phyloP scores from a whole-genome alignment of 805 yeast species.

The Jamesozyma spencerorum region DNA sequence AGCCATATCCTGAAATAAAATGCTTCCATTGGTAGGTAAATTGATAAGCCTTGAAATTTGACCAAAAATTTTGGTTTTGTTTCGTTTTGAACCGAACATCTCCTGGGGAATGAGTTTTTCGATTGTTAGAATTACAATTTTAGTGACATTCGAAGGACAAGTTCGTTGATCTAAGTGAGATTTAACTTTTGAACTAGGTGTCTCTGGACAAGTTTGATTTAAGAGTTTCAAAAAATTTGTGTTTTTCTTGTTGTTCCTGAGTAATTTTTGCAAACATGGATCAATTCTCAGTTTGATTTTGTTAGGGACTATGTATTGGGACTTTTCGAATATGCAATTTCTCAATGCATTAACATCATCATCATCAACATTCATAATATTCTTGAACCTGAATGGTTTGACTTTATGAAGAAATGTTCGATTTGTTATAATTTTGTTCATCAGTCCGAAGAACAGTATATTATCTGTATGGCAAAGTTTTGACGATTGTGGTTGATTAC shows the following conservation, averaged over 20 bases:
- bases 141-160: conserved; percentile 30
- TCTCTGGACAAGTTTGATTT: conserved; percentile 28
- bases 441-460: background rate
- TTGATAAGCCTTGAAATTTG: conserved; percentile 33
- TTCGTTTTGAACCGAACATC: conserved; percentile 44
- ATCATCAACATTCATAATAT: background rate
- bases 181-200: conserved; percentile 4
- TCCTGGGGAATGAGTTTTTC: conserved; percentile 43
- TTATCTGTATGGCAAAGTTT: conserved; percentile 10
- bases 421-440: background rate
- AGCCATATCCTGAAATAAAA: conserved; percentile 29
- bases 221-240: conserved; percentile 32
- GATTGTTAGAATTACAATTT: conserved; percentile 36
- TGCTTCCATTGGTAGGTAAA: conserved; percentile 31
- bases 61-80: conserved; percentile 35
- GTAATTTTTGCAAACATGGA: conserved; percentile 10
- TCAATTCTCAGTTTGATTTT: background rate
- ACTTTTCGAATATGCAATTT: background rate
- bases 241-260: conserved; percentile 28
- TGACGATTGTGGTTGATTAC: conserved; percentile 13
- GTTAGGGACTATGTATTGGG: background rate
- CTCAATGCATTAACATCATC: background rate
- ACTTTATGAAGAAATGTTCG: background rate
- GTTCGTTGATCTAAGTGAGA: conserved; percentile 30
- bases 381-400: background rate